Conservation (phyloP, 495 filamentous ascomycete genomes). For the Hypomontagnella submonticulosa region DNA sequence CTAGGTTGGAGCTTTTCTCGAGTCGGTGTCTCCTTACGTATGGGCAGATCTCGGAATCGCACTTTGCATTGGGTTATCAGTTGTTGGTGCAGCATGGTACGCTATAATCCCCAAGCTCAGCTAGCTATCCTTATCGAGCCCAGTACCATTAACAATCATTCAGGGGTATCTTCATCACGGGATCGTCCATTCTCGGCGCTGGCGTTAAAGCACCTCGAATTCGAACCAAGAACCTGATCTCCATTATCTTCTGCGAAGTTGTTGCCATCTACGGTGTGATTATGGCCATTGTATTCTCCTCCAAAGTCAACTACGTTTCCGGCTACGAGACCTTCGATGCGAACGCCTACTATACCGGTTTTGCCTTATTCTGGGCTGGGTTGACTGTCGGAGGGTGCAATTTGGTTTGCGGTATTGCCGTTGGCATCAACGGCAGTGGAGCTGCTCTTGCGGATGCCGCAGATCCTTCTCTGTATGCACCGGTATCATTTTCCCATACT, state of each 20-base stretch:
- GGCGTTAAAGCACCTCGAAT: conserved; percentile 96
- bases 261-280: conserved; percentile 99
- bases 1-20: conserved; percentile 93
- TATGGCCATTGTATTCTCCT: conserved; percentile 97
- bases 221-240: conserved; percentile 98
- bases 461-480: conserved; percentile 84
- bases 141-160: conserved; percentile 17
- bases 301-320: conserved; percentile 80
- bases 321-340: conserved; percentile 69
- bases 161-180: conserved; percentile 99
- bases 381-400: conserved; percentile 95
- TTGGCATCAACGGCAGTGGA: conserved; percentile 97
- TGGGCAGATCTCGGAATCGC: conserved; percentile 93
- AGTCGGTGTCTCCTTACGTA: conserved; percentile 90
- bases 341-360: conserved; percentile 93
- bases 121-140: conserved; percentile 7
- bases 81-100: conserved; percentile 98
- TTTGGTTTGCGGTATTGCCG: conserved; percentile 92
- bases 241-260: conserved; percentile 99
- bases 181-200: conserved; percentile 96
- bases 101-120: conserved; percentile 30
- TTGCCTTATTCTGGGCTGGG: conserved; percentile 94
- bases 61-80: conserved; percentile 93
- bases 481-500: not conserved
- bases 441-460: conserved; percentile 96